Evolutionary conservation across 2,329 filamentous ascomycete genomes (phyloP), one percentile per base, ranked within the genome.

Genomic region (Fusarium nematophilum): DNA sequence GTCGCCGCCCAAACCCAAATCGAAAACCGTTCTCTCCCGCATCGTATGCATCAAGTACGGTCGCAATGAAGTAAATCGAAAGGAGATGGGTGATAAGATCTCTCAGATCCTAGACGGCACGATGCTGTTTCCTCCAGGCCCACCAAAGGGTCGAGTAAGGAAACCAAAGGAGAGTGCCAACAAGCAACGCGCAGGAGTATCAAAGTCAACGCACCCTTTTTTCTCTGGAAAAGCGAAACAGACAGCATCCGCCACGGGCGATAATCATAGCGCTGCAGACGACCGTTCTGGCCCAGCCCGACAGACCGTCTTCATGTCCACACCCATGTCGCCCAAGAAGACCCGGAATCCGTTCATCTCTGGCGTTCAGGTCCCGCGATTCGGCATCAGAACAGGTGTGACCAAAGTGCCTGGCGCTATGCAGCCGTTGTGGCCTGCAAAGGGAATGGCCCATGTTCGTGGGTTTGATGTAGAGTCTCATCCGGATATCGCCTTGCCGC

Each of bases 381-480:
- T 83, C 55, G 80, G 83, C 3, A 67, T 73, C 21, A 81, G 75
- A 49, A 77, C 78, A 5, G 66, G 72, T 3, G 78, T 77, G 0
- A 68, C 86, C 5, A 91, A 86, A 66, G 80, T 89, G n/a, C 86
- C 88, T 0, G 90, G 90, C 3, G 81, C 88, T 8, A 78, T 80
- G 59, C 81, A 90, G 48, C 84, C 91, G 4, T 79, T 86, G n/a
- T 95, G 91, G 89, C 91, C 91, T 30, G 83, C 85, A 42, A 81
- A 82, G 59, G 89, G 80, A 6, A 86, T 86, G 70, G 75, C 81
- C 1, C 90, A 92, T 71, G 75, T 93, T 34, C 83, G 88, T 49
- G 87, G 83, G 6, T 52, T 66, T 29, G 64, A 63, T 11, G 6
- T 18, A 18, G 21, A 21, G 11, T 26, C 37, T 23, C 9, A 21